Conservation (phyloP, 2,329 filamentous ascomycete species). For the Colletotrichum sp. region DNA sequence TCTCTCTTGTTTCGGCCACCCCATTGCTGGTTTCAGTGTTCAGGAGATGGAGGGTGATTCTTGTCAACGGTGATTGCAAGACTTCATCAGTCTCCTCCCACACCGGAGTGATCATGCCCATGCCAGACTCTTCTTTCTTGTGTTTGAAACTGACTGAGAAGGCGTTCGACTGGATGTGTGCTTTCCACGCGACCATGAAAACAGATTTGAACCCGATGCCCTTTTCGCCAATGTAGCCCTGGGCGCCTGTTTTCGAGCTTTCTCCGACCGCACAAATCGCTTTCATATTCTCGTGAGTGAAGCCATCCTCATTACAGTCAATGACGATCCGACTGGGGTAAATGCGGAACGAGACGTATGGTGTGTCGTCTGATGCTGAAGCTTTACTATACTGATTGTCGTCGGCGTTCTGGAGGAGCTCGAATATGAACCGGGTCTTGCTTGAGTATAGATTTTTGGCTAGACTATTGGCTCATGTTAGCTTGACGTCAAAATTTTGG, state of each 20-base stretch:
- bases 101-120: constrained; percentile 54
- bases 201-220: constrained; percentile 59
- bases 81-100: neutral
- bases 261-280: constrained; percentile 51
- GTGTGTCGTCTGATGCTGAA: constrained; percentile 32
- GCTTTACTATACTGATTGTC: constrained; percentile 46
- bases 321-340: constrained; percentile 42
- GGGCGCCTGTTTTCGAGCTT: constrained; percentile 47
- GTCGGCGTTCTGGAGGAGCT: constrained; percentile 61
- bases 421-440: constrained; percentile 49
- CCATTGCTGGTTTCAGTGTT: neutral
- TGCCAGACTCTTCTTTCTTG: constrained; percentile 42
- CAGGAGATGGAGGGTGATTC: neutral
- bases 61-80: constrained; percentile 42
- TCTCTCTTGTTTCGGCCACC: neutral
- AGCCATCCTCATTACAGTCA: constrained; percentile 57
- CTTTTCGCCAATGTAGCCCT: constrained; percentile 55
- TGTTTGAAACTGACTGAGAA: constrained; percentile 48
- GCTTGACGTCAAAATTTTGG: neutral
- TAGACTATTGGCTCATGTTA: neutral
- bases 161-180: constrained; percentile 47
- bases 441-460: neutral
- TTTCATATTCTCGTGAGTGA: constrained; percentile 42
- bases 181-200: constrained; percentile 50
- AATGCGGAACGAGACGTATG: constrained; percentile 33